A percentile compares a stretch with the other conserved stretches of the same genome.
Conservation (phyloP, 2,329 filamentous ascomycete species). For the Teratosphaeria destructans region DNA sequence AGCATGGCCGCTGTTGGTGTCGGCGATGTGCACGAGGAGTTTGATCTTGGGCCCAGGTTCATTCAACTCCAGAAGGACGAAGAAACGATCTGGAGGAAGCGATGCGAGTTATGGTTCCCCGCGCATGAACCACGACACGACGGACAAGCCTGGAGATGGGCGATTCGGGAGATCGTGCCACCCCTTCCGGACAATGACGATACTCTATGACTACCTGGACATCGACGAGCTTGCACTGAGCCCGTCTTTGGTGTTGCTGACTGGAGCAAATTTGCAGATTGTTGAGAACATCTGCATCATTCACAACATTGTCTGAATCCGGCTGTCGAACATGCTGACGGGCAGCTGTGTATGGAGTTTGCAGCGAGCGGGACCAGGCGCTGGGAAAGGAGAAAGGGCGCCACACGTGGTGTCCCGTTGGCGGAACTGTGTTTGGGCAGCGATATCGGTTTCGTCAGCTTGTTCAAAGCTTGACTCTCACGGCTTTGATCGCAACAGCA, state of each 20-base stretch:
- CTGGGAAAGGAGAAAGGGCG: not conserved
- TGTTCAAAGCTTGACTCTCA: not conserved
- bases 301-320: not conserved
- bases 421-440: not conserved
- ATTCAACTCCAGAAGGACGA: slow-evolving; percentile 80
- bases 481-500: not conserved
- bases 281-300: not conserved
- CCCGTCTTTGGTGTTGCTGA: not conserved
- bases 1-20: slow-evolving; percentile 52
- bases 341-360: not conserved
- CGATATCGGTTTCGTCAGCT: not conserved
- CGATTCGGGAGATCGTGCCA: slow-evolving; percentile 11
- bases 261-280: not conserved
- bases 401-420: not conserved
- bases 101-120: slow-evolving; percentile 76
- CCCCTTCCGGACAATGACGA: not conserved
- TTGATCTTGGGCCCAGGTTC: slow-evolving; percentile 93
- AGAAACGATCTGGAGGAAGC: slow-evolving; percentile 80
- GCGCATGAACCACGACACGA: slow-evolving; percentile 52
- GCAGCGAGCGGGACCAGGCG: not conserved
- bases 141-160: slow-evolving; percentile 55
- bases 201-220: not conserved
- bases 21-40: slow-evolving; percentile 71
- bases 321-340: not conserved
- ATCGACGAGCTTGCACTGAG: not conserved